These are phyloP conservation scores for Phytopythium vexans DNA, from an alignment of 352 stramenopile genomes.

Conservation along the genomic window DNA sequence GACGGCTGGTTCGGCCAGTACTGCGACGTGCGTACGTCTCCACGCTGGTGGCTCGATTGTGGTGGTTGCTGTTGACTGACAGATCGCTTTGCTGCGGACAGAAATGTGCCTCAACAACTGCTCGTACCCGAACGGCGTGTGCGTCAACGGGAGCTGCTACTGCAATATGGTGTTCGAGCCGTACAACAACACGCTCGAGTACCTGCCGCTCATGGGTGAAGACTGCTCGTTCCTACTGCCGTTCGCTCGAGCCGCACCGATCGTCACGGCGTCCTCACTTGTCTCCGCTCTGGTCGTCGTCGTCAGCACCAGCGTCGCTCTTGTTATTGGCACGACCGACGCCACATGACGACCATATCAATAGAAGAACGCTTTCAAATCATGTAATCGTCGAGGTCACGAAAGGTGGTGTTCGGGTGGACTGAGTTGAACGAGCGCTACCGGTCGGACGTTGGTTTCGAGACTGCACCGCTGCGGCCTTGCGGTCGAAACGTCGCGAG, in stretches of 20 bases:
- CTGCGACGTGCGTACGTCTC: slow-evolving; percentile 79
- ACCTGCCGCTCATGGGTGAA: slow-evolving; percentile 75
- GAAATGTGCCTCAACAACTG: slow-evolving; percentile 97
- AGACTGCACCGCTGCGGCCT: too few relatives aligned
- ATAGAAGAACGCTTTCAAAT: too few relatives aligned
- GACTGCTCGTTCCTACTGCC: slow-evolving; percentile 83
- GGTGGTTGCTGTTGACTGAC: slow-evolving; percentile 2
- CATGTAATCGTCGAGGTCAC: too few relatives aligned
- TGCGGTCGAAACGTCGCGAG: slow-evolving; percentile 20
- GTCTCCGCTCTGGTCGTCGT: slow-evolving; percentile 8
- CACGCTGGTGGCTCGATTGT: background rate
- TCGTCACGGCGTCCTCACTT: slow-evolving; percentile 1
- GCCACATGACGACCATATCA: too few relatives aligned
- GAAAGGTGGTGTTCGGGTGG: too few relatives aligned
- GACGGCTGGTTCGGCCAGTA: slow-evolving; percentile 93
- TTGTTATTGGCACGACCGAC: too few relatives aligned
- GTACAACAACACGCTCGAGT: slow-evolving; percentile 92
- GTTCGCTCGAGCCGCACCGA: slow-evolving; percentile 35
- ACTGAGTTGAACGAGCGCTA: too few relatives aligned
- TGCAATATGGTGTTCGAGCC: slow-evolving; percentile 92
- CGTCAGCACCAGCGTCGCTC: slow-evolving; percentile 7
- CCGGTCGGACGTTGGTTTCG: too few relatives aligned
- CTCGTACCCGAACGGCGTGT: slow-evolving; percentile 94
- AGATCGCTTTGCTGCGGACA: slow-evolving; percentile 8
- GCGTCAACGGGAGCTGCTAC: slow-evolving; percentile 88